A percentile compares a stretch with the other conserved stretches of the same genome.
Evolutionary conservation across 306 rosid species (phyloP).

Genomic region (Lotus japonicus): DNA sequence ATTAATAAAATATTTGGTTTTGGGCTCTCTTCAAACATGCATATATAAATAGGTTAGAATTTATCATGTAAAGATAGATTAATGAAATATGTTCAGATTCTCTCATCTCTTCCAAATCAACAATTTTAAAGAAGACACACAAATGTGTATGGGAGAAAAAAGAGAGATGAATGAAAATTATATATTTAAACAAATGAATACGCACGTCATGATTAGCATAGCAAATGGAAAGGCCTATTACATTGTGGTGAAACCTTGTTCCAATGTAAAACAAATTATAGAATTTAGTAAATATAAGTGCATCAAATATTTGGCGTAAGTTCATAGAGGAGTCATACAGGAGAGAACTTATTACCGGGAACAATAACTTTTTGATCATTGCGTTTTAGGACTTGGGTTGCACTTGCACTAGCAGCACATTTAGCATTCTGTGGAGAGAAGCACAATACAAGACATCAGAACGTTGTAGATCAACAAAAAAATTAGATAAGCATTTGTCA

Average conservation of each 20-base stretch:
- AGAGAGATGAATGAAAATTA: neutral
- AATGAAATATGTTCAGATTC: too few relatives aligned
- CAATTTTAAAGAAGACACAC: neutral
- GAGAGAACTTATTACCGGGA: conserved; percentile 50
- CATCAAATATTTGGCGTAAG: neutral
- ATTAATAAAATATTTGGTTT: too few relatives aligned
- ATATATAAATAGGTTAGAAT: too few relatives aligned
- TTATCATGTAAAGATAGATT: too few relatives aligned
- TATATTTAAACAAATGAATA: neutral
- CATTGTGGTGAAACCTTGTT: neutral
- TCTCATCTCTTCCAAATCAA: too few relatives aligned
- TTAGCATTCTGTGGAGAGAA: conserved; percentile 48
- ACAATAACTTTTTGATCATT: conserved; percentile 47
- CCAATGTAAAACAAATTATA: neutral
- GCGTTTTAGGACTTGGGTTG: conserved; percentile 56
- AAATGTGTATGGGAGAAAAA: neutral
- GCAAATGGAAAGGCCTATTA: neutral
- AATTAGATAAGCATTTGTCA: neutral
- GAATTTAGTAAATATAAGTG: neutral
- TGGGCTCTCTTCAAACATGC: too few relatives aligned
- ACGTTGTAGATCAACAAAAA: neutral
- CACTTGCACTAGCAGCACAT: conserved; percentile 40
- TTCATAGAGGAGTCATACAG: neutral
- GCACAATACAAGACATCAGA: conserved; percentile 15
- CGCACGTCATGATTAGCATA: neutral